Conservation (phyloP, 352 stramenopile genomes). For the Blastocystis sp. region DNA sequence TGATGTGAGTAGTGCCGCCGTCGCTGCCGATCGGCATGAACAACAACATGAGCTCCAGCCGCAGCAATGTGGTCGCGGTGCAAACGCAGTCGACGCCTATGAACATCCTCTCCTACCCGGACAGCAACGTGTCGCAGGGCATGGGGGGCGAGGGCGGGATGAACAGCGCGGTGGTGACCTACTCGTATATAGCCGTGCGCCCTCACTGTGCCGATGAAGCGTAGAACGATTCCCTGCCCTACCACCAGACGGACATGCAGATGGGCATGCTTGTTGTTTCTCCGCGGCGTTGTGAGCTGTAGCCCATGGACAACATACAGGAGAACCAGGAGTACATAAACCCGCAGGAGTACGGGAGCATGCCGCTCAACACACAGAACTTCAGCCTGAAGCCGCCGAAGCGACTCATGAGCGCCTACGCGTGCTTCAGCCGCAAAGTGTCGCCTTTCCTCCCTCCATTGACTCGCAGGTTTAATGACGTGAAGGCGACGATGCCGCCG, state of each 20-base stretch:
- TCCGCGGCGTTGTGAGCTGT: neutral
- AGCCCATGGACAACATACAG: constrained; percentile 40
- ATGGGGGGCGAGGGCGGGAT: constrained; percentile 1
- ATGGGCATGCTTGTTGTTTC: constrained; percentile 12
- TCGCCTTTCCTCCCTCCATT: neutral
- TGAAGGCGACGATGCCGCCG: neutral
- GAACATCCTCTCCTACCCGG: constrained; percentile 48
- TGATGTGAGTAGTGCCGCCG: constrained; percentile 23
- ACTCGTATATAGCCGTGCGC: constrained; percentile 7
- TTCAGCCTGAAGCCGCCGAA: constrained; percentile 65
- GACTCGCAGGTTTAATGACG: constrained; percentile 32
- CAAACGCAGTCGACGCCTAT: constrained; percentile 9
- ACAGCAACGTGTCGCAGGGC: constrained; percentile 3
- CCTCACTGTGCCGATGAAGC: neutral
- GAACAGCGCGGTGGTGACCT: constrained; percentile 5
- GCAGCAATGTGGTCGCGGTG: constrained; percentile 6
- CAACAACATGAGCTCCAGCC: neutral
- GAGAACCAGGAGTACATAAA: constrained; percentile 23
- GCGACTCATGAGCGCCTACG: constrained; percentile 51
- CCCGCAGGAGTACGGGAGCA: neutral
- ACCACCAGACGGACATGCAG: constrained; percentile 11
- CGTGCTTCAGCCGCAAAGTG: constrained; percentile 70
- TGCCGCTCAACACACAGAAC: neutral
- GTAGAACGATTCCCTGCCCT: constrained; percentile 15
- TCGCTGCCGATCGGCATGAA: constrained; percentile 23